Base-by-base conservation (phyloP, 768 basidiomycete genomes). In the Exsudoporus frostii region DNA sequence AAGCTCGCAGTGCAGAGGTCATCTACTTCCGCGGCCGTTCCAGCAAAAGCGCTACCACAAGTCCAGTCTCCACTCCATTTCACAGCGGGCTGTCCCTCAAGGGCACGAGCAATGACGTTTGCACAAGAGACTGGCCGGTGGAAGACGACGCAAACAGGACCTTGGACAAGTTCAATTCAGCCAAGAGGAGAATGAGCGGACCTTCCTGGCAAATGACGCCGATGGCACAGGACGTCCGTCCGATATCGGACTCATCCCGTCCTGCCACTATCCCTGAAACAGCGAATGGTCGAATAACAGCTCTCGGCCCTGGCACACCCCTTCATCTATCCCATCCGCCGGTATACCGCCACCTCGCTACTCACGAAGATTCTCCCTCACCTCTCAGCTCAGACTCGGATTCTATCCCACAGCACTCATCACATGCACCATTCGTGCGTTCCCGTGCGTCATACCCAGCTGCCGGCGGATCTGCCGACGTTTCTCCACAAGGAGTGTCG, bases 371-470 rank as follows among this genome's bases (percentile, higher is more conserved):
- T 45, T 83, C 84, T 14, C 85, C 85, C 0, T 87, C 85, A 0
- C 85, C 85, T 40, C 77, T 82, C 59, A 86, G 84, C 62, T 86
- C 85, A 24, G 86, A 88, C 68, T 84, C 84, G 17, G 77, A 69
- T 61, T 77, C 65, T 62, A 71, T 70, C 53, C 72, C 58, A 34
- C 67, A 65, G 46, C 68, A 70, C 20, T 60, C 68, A 37, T 53
- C 71, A 42, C 64, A 73, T 54, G 53, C 54, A 2, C 51, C 62
- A 32, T 61, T 64, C 50, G 47, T 58, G 45, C 65, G 65, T 38
- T 48, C 67, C 20, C 68, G 67, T 60, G 62, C 61, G 45, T 50
- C 64, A 46, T 65, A 64, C 44, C 58, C 63, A 40, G 27, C 55
- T 33, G 22, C 49, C 4, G 63, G 47, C 24, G 4, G 53, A 33